Evolutionary conservation across 2,329 filamentous ascomycete genomes (phyloP).

Genomic region (Tolypocladium nubicola): DNA sequence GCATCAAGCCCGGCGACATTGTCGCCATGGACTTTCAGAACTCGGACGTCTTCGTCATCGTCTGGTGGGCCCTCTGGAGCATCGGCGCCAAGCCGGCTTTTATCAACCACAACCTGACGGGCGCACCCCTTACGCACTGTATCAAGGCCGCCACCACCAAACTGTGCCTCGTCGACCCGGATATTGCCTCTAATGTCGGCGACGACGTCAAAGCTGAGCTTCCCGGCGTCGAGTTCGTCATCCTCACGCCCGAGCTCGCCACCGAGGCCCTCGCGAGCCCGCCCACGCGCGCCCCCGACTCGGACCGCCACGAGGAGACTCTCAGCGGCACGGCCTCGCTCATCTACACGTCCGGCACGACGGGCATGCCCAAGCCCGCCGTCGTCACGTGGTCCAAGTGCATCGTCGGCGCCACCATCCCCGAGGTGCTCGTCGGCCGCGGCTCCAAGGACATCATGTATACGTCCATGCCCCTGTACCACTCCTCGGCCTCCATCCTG

Average conservation of each 20-base stretch:
- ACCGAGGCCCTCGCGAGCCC: conserved; percentile 39
- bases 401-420: conserved; percentile 30
- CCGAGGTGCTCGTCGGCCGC: conserved; percentile 42
- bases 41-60: conserved; percentile 63
- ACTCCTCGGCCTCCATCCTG: conserved; percentile 66
- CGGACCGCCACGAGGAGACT: conserved; percentile 38
- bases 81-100: conserved; percentile 77
- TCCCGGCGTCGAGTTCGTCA: conserved; percentile 43
- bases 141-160: conserved; percentile 56
- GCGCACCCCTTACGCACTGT: conserved; percentile 63
- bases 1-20: conserved; percentile 60
- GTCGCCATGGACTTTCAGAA: conserved; percentile 78
- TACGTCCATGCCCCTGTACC: conserved; percentile 86
- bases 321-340: conserved; percentile 54
- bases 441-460: conserved; percentile 59
- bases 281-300: conserved; percentile 47
- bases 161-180: conserved; percentile 58
- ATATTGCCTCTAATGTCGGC: conserved; percentile 42
- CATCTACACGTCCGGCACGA: conserved; percentile 81
- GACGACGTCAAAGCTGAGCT: conserved; percentile 45
- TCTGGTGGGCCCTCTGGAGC: conserved; percentile 71
- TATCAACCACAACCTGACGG: conserved; percentile 76
- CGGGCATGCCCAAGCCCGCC: conserved; percentile 71
- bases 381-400: conserved; percentile 65
- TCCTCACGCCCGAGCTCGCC: conserved; percentile 50